phyloP scores from a whole-genome alignment of 2,329 filamentous ascomycete genomes.

The Pyrenochaeta sp. region DNA sequence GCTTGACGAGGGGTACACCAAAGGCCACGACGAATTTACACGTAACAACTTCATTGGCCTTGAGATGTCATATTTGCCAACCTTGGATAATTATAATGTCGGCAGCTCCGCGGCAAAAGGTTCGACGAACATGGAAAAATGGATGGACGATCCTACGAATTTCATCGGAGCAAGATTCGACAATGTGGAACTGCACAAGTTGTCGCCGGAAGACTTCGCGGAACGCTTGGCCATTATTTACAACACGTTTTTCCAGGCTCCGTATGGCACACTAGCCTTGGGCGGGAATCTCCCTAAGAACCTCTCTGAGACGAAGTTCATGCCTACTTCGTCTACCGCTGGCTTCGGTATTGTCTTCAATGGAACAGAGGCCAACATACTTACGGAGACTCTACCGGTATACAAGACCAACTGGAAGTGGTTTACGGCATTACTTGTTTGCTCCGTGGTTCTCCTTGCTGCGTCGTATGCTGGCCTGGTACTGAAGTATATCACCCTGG shows the following conservation, averaged over 20 bases:
- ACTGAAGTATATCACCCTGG: slow-evolving; percentile 38
- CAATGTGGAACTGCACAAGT: slow-evolving; percentile 27
- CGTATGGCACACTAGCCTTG: slow-evolving; percentile 31
- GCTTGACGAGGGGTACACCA: slow-evolving; percentile 20
- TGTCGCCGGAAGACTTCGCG: slow-evolving; percentile 23
- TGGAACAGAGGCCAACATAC: slow-evolving; percentile 12
- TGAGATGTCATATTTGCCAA: slow-evolving; percentile 17
- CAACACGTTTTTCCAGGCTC: slow-evolving; percentile 39
- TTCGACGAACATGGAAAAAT: slow-evolving; percentile 34
- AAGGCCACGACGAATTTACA: slow-evolving; percentile 12
- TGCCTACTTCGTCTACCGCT: slow-evolving; percentile 2
- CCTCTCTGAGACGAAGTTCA: slow-evolving; percentile 15
- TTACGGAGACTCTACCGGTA: slow-evolving; percentile 4
- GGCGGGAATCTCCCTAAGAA: slow-evolving; percentile 30
- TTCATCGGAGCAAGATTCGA: slow-evolving; percentile 26
- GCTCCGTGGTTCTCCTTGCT: slow-evolving; percentile 30
- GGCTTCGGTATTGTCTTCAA: slow-evolving; percentile 22
- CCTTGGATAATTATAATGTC: slow-evolving; percentile 26
- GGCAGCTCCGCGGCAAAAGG: slow-evolving; percentile 11
- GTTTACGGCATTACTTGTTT: slow-evolving; percentile 31
- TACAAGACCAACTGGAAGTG: slow-evolving; percentile 37
- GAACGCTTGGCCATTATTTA: slow-evolving; percentile 32
- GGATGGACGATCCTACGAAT: slow-evolving; percentile 26
- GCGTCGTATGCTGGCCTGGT: slow-evolving; percentile 35
- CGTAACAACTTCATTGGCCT: slow-evolving; percentile 12